Evolutionary conservation across 768 basidiomycete species (phyloP).

Genomic region (Suillus spraguei): DNA sequence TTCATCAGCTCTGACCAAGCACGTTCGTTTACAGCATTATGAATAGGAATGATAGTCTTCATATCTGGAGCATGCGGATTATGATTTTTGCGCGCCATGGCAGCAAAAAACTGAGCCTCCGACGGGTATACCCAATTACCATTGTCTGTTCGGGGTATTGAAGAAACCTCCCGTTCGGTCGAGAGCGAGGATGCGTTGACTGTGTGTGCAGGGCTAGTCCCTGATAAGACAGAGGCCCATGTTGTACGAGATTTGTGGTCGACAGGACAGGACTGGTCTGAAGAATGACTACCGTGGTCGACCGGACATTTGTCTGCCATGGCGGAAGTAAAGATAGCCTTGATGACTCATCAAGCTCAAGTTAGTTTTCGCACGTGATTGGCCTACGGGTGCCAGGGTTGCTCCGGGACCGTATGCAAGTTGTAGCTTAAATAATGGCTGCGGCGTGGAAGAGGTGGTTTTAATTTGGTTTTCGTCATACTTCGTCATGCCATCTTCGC

Average conservation of each 20-base stretch:
- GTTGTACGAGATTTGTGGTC: slow-evolving; percentile 54
- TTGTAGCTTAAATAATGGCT: not conserved
- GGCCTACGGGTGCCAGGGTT: not conserved
- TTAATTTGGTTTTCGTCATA: too few relatives aligned
- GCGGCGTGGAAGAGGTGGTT: not conserved
- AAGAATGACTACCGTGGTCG: slow-evolving; percentile 39
- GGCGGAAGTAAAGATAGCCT: slow-evolving; percentile 4
- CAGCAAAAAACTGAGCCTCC: slow-evolving; percentile 97
- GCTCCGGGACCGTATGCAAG: too few relatives aligned
- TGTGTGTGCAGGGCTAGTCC: slow-evolving; percentile 13
- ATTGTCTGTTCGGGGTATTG: slow-evolving; percentile 76
- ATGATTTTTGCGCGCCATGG: slow-evolving; percentile 94
- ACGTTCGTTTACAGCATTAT: slow-evolving; percentile 98
- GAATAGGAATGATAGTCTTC: slow-evolving; percentile 95
- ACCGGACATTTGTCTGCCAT: slow-evolving; percentile 50
- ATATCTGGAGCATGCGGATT: slow-evolving; percentile 87
- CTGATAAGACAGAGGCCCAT: slow-evolving; percentile 40
- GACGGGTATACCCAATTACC: slow-evolving; percentile 98
- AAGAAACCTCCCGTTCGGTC: slow-evolving; percentile 77
- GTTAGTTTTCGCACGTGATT: slow-evolving; percentile 1
- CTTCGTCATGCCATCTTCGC: slow-evolving; percentile 63
- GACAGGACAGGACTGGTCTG: slow-evolving; percentile 59
- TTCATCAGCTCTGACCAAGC: slow-evolving; percentile 82
- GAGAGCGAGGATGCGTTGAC: slow-evolving; percentile 47
- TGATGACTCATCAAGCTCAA: slow-evolving; percentile 11